Percentiles rank a stretch among this genome's conserved stretches.
These are phyloP conservation scores for Cercophora newfieldiana DNA, from an alignment of 495 filamentous ascomycete genomes.

Conservation along the genomic window DNA sequence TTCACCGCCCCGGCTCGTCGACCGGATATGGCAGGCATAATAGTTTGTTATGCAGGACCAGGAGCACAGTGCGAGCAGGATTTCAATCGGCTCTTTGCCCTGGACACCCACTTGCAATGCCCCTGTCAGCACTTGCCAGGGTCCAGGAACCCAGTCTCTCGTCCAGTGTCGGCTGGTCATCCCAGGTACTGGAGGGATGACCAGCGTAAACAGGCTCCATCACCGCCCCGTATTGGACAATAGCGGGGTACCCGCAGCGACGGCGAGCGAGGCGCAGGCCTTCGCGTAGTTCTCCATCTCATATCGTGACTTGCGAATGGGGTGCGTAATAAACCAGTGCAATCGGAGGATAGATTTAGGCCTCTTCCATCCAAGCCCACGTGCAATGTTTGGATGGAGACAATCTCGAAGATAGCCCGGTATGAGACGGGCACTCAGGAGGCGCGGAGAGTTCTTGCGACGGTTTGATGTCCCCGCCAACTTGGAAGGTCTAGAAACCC, in stretches of 20 bases:
- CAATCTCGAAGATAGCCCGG: background rate
- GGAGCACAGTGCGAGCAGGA: slow-evolving; percentile 18
- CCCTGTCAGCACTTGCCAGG: slow-evolving; percentile 15
- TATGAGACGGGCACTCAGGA: background rate
- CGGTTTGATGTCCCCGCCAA: slow-evolving; percentile 17
- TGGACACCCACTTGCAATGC: background rate
- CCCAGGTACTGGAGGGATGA: slow-evolving; percentile 10
- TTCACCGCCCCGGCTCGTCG: slow-evolving; percentile 20
- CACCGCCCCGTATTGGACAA: slow-evolving; percentile 15
- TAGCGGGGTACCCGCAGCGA: slow-evolving; percentile 32
- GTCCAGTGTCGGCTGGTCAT: slow-evolving; percentile 14
- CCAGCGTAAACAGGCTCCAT: background rate
- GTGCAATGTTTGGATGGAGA: background rate
- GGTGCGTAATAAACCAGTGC: slow-evolving; percentile 15
- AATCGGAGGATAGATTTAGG: background rate
- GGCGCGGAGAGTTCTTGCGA: slow-evolving; percentile 4
- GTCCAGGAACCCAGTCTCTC: slow-evolving; percentile 25
- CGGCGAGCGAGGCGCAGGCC: slow-evolving; percentile 30
- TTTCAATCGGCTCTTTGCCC: slow-evolving; percentile 15
- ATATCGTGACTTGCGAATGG: slow-evolving; percentile 12
- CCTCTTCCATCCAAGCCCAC: background rate
- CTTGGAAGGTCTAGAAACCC: slow-evolving; percentile 16
- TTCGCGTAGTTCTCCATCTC: slow-evolving; percentile 22
- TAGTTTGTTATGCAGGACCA: slow-evolving; percentile 27
- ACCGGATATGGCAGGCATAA: slow-evolving; percentile 22